A percentile compares a stretch with the other conserved stretches of the same genome.
These are phyloP conservation scores for Colletotrichum tofieldiae DNA, from an alignment of 2,329 filamentous ascomycete species.

Conservation along the genomic window DNA sequence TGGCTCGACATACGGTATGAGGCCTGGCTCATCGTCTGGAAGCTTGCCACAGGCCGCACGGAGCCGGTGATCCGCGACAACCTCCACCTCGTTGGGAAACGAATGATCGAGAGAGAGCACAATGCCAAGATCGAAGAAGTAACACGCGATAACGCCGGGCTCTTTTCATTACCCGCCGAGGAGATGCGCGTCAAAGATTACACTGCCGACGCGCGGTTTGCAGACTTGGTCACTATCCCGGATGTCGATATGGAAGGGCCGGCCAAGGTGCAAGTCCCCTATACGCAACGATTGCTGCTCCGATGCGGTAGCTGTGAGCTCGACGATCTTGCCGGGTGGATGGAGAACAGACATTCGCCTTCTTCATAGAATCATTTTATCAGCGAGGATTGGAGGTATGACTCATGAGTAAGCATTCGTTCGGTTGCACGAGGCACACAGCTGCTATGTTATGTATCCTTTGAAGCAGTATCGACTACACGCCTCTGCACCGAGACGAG, in stretches of 20 bases:
- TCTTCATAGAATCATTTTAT: background rate
- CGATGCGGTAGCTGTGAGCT: constrained; percentile 36
- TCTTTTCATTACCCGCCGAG: constrained; percentile 39
- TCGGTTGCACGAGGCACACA: background rate
- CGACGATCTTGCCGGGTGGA: constrained; percentile 33
- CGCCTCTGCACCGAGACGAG: background rate
- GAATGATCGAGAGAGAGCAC: constrained; percentile 34
- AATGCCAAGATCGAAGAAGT: constrained; percentile 36
- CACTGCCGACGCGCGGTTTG: constrained; percentile 20
- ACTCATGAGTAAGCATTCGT: background rate
- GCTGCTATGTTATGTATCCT: background rate
- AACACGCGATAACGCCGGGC: constrained; percentile 6
- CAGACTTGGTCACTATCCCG: background rate
- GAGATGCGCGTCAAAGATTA: constrained; percentile 41
- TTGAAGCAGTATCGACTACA: background rate
- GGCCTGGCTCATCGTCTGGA: constrained; percentile 28
- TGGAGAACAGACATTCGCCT: background rate
- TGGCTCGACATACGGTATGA: constrained; percentile 38
- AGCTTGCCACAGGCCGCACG: constrained; percentile 16
- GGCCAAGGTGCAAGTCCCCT: constrained; percentile 5
- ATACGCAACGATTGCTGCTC: constrained; percentile 31
- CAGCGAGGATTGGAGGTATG: background rate
- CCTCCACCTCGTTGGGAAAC: constrained; percentile 19
- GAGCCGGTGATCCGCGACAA: constrained; percentile 4
- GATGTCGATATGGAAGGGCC: background rate